Conservation (phyloP, 768 basidiomycete genomes). For the Boletus vermiculosoides region DNA sequence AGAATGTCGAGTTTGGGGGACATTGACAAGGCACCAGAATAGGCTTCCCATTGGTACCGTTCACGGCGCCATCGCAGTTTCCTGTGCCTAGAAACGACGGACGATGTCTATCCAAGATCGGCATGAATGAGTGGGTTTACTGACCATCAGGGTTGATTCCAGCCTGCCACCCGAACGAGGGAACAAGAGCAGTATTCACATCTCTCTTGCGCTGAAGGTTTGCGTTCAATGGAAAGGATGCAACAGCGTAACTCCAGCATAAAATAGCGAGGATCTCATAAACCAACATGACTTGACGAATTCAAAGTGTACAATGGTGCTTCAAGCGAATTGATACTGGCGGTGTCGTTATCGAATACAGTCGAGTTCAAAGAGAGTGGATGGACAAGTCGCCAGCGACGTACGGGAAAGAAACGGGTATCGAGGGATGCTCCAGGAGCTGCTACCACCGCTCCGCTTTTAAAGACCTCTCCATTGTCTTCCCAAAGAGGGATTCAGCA, state of each 20-base stretch:
- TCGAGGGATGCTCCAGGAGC: background rate
- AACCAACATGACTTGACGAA: conserved; percentile 17
- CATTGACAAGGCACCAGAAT: conserved; percentile 65
- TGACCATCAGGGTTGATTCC: conserved; percentile 62
- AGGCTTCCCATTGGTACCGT: conserved; percentile 52
- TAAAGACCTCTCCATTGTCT: conserved; percentile 12
- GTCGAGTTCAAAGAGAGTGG: conserved; percentile 4
- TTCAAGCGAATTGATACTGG: background rate
- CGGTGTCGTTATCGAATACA: background rate
- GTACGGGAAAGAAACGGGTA: conserved; percentile 5
- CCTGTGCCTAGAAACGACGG: conserved; percentile 44
- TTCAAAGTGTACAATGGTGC: background rate
- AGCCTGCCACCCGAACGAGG: conserved; percentile 54
- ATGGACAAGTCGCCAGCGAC: conserved; percentile 22
- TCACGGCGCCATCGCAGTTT: conserved; percentile 66
- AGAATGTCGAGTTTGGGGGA: conserved; percentile 54
- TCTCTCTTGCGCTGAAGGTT: conserved; percentile 35
- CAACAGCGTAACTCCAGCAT: conserved; percentile 3
- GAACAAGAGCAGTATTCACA: conserved; percentile 55
- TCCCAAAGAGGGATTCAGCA: conserved; percentile 12
- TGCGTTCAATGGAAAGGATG: conserved; percentile 20
- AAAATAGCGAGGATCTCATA: conserved; percentile 7
- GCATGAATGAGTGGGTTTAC: conserved; percentile 14
- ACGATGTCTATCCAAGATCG: background rate
- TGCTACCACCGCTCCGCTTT: background rate